Conservation (phyloP, 306 rosid genomes). For the Hylodesmum podocarpum region DNA sequence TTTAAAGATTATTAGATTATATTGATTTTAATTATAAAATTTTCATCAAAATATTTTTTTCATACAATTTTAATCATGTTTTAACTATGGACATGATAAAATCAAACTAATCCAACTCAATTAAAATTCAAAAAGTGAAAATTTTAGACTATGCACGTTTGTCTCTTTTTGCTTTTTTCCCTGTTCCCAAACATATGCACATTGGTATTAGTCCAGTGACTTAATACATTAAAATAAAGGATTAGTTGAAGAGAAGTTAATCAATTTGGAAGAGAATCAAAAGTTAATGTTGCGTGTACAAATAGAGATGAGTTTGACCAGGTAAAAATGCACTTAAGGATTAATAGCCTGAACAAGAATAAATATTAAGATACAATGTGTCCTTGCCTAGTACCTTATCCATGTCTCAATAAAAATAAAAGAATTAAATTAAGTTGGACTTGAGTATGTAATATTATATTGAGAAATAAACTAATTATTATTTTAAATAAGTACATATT, state of each 20-base stretch:
- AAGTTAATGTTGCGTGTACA: background rate
- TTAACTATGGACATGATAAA: too few relatives aligned
- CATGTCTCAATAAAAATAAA: background rate
- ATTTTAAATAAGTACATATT: too few relatives aligned
- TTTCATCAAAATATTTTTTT: too few relatives aligned
- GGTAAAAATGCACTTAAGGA: background rate
- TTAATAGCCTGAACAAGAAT: background rate
- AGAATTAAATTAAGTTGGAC: too few relatives aligned
- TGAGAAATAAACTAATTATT: too few relatives aligned
- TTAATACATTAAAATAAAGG: background rate
- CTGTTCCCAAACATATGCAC: background rate
- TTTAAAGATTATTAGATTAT: too few relatives aligned
- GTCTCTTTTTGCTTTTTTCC: background rate
- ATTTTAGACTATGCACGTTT: background rate
- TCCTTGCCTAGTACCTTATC: background rate
- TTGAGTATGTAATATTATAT: too few relatives aligned
- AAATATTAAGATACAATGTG: background rate
- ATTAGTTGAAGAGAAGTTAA: background rate
- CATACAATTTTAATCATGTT: too few relatives aligned
- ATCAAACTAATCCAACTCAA: too few relatives aligned
- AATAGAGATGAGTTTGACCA: constrained; percentile 13
- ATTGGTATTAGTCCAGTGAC: background rate
- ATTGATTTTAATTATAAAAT: too few relatives aligned
- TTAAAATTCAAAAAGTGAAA: too few relatives aligned
- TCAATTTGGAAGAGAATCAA: background rate